These are phyloP conservation scores for Eucalyptus tenuipes DNA, from an alignment of 345 rosid species.

Conservation along the genomic window DNA sequence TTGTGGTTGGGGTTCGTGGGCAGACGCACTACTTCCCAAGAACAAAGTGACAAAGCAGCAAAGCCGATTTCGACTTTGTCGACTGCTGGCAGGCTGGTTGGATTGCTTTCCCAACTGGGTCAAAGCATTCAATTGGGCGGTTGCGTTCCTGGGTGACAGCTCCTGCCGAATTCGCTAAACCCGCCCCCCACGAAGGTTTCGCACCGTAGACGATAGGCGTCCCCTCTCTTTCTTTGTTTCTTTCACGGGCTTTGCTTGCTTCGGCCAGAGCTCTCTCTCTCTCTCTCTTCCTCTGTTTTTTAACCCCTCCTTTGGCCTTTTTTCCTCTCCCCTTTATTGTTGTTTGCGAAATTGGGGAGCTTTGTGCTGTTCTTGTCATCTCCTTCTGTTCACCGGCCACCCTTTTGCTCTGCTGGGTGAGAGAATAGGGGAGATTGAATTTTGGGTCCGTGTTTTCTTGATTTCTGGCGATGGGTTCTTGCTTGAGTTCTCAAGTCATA, in stretches of 20 bases:
- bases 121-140: background rate
- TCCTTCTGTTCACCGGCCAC: background rate
- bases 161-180: background rate
- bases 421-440: background rate
- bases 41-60: background rate
- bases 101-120: background rate
- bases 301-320: background rate
- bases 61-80: background rate
- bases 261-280: background rate
- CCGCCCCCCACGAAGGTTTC: background rate
- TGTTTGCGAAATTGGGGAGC: background rate
- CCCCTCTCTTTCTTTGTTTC: background rate
- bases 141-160: background rate
- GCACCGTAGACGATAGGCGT: background rate
- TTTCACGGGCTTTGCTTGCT: background rate
- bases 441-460: background rate
- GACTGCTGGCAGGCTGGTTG: background rate
- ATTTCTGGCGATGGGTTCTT: slow-evolving; percentile 50
- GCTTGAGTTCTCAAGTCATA: slow-evolving; percentile 48
- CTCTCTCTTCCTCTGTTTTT: background rate
- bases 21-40: background rate
- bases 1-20: background rate
- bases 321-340: background rate
- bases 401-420: background rate
- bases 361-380: background rate